A percentile compares a stretch with the other conserved stretches of the same genome.
Evolutionary conservation across 306 rosid genomes (phyloP).

Genomic region (Cucurbita argyrosperma): DNA sequence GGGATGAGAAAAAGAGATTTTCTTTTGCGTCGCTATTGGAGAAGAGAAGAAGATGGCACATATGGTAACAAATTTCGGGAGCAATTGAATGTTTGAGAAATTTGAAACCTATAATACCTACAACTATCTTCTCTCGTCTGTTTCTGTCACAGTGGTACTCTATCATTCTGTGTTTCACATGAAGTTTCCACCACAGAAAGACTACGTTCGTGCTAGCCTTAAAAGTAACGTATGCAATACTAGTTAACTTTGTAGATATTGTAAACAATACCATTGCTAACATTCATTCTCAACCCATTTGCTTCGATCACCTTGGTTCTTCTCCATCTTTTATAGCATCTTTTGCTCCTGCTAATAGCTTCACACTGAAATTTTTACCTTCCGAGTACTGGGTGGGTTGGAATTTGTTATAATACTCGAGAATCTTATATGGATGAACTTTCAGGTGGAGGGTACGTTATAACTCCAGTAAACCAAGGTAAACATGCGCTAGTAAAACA

Average conservation of each 20-base stretch:
- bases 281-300: neutral
- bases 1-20: conserved; percentile 78
- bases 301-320: neutral
- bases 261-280: neutral
- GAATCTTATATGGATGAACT: neutral
- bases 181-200: conserved; percentile 49
- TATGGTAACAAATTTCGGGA: conserved; percentile 37
- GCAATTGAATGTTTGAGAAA: neutral
- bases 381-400: neutral
- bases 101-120: conserved; percentile 3
- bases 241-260: neutral
- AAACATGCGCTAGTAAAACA: conserved; percentile 63
- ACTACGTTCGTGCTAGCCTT: conserved; percentile 79
- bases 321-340: neutral
- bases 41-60: conserved; percentile 94
- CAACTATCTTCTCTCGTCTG: conserved; percentile 15
- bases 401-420: neutral
- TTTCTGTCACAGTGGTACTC: conserved; percentile 45
- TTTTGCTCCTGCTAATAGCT: neutral
- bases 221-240: conserved; percentile 76
- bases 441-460: conserved; percentile 83
- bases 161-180: conserved; percentile 67
- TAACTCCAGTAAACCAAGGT: conserved; percentile 64
- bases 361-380: neutral
- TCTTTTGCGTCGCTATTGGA: conserved; percentile 71